phyloP scores from a whole-genome alignment of 2,329 filamentous ascomycete species.

The Pestalotiopsis sp. region DNA sequence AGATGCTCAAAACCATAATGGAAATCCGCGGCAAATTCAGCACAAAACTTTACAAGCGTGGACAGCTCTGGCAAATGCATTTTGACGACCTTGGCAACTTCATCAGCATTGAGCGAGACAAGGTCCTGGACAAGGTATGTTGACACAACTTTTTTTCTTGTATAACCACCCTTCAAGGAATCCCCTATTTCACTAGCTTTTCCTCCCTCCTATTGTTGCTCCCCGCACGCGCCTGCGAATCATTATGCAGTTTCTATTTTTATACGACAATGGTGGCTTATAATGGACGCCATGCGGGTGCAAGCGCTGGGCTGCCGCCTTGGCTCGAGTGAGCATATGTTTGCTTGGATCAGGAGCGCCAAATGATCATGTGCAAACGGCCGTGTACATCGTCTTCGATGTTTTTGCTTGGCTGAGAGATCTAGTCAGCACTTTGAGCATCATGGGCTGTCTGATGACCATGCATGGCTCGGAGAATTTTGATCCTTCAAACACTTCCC shows the following conservation, averaged over 20 bases:
- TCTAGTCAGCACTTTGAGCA: neutral
- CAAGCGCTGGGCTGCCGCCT: conserved; percentile 37
- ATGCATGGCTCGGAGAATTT: conserved; percentile 14
- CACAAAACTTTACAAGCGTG: conserved; percentile 83
- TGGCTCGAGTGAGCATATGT: conserved; percentile 16
- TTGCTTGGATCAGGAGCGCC: neutral
- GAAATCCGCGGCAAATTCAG: conserved; percentile 93
- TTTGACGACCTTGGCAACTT: conserved; percentile 88
- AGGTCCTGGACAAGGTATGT: conserved; percentile 79
- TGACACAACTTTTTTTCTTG: conserved; percentile 15
- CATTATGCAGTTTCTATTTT: conserved; percentile 14
- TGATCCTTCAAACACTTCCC: conserved; percentile 13
- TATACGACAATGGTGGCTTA: neutral
- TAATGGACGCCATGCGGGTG: conserved; percentile 15
- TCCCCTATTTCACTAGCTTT: neutral
- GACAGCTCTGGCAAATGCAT: conserved; percentile 74
- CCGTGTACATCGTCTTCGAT: neutral
- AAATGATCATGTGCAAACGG: neutral
- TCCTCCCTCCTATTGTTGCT: neutral
- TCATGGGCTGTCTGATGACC: neutral
- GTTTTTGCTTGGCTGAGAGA: neutral
- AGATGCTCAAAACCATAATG: conserved; percentile 97
- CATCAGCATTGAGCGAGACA: conserved; percentile 82
- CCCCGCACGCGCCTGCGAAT: conserved; percentile 8
- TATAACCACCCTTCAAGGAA: conserved; percentile 9